These are phyloP conservation scores for Saprolegnia diclina DNA, from an alignment of 352 stramenopile species.

Conservation along the genomic window DNA sequence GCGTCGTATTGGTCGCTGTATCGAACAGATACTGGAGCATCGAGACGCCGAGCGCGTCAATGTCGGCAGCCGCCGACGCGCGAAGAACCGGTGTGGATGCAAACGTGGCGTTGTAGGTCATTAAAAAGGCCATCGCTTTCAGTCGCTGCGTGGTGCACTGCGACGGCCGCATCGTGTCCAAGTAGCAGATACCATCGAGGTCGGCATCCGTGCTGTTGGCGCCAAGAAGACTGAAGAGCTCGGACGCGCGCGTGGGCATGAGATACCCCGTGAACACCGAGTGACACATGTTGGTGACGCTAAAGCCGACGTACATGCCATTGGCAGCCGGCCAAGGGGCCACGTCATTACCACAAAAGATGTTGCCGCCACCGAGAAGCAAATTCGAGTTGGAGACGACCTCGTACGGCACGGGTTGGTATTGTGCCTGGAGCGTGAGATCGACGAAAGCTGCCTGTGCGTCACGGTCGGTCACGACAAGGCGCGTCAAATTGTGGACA, in stretches of 20 bases:
- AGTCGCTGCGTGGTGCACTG: not conserved
- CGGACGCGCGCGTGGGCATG: not conserved
- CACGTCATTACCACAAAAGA: slow-evolving; percentile 13
- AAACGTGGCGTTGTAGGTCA: not conserved
- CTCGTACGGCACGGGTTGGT: not conserved
- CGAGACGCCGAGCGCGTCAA: not conserved
- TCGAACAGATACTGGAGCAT: slow-evolving; percentile 1
- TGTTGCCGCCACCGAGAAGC: slow-evolving; percentile 4
- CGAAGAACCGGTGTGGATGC: not conserved
- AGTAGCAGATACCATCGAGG: not conserved
- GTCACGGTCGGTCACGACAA: not conserved
- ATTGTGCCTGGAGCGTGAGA: not conserved
- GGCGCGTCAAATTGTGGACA: not conserved
- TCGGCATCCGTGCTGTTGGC: not conserved
- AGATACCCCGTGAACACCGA: not conserved
- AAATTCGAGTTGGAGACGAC: not conserved
- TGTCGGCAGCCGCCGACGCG: not conserved
- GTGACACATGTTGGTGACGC: slow-evolving; percentile 4
- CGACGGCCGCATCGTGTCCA: not conserved
- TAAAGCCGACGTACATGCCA: slow-evolving; percentile 1
- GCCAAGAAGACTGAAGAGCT: slow-evolving; percentile 13
- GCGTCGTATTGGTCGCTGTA: not conserved
- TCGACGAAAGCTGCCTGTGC: not conserved
- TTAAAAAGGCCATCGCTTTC: not conserved
- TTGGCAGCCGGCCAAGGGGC: not conserved